Conservation (phyloP, 2,329 filamentous ascomycete species). For the Cladosporium sp. region DNA sequence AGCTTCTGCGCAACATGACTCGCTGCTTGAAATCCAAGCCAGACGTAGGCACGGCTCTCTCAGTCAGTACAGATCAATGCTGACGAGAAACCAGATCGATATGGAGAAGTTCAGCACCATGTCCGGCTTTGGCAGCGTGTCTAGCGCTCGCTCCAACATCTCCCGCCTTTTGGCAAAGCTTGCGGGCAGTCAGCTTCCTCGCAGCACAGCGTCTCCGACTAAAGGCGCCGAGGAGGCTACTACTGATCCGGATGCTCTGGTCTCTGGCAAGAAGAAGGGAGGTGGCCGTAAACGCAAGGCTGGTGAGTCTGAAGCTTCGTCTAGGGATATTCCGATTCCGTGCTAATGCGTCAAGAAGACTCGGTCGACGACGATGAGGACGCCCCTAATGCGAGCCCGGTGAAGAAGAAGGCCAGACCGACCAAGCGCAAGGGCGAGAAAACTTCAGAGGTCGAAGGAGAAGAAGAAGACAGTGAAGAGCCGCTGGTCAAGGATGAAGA, state of each 20-base stretch:
- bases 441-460: not conserved
- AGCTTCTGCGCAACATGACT: not conserved
- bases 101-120: constrained; percentile 3
- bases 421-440: constrained; percentile 4
- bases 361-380: not conserved
- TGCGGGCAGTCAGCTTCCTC: not conserved
- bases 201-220: not conserved
- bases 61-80: not conserved
- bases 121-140: not conserved
- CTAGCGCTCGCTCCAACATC: constrained; percentile 2
- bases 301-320: not conserved
- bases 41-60: not conserved
- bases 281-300: constrained; percentile 6
- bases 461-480: not conserved
- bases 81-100: not conserved
- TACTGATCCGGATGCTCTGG: not conserved
- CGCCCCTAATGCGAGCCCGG: not conserved
- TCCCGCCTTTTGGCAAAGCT: not conserved
- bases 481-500: not conserved
- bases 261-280: not conserved
- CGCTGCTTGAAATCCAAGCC: constrained; percentile 10
- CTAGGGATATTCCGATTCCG: not conserved
- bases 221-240: not conserved
- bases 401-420: constrained; percentile 5
- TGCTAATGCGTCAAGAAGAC: not conserved